These are phyloP conservation scores for Thelonectria discophora DNA, from an alignment of 2,329 filamentous ascomycete species.

Conservation along the genomic window DNA sequence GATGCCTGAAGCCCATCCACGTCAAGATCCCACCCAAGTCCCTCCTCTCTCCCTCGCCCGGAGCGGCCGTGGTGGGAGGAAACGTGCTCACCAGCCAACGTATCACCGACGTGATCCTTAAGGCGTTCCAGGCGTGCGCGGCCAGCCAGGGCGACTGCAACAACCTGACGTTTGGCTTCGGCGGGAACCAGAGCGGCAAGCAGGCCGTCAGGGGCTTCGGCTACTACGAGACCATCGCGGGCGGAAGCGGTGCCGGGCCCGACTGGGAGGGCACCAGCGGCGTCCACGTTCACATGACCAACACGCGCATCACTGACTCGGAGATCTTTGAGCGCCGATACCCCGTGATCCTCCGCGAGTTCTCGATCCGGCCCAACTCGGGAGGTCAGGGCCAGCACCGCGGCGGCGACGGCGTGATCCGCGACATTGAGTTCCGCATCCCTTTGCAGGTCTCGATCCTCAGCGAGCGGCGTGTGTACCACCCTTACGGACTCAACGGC, in stretches of 20 bases:
- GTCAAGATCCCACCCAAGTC: conserved; percentile 77
- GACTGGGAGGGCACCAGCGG: conserved; percentile 55
- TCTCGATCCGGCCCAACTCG: conserved; percentile 69
- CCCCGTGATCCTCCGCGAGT: conserved; percentile 76
- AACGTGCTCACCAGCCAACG: conserved; percentile 68
- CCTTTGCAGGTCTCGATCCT: conserved; percentile 81
- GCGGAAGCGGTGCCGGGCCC: conserved; percentile 75
- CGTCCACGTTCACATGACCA: conserved; percentile 70
- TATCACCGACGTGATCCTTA: conserved; percentile 59
- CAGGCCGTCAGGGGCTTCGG: conserved; percentile 53
- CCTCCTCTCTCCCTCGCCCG: conserved; percentile 78
- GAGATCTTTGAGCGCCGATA: conserved; percentile 63
- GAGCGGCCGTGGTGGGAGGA: conserved; percentile 82
- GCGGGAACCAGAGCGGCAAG: conserved; percentile 51
- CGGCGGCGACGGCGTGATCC: conserved; percentile 77
- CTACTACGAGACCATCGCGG: conserved; percentile 69
- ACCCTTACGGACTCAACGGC: conserved; percentile 76
- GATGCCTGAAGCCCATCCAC: conserved; percentile 78
- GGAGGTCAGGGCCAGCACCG: conserved; percentile 71
- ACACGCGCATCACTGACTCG: conserved; percentile 75
- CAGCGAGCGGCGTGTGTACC: conserved; percentile 79
- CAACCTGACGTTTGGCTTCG: conserved; percentile 85
- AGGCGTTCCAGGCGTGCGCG: conserved; percentile 81
- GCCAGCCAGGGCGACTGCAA: conserved; percentile 84
- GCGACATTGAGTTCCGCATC: conserved; percentile 83